A percentile compares a stretch with the other conserved stretches of the same genome.
These are phyloP conservation scores for Penicillium steckii DNA, from an alignment of 495 filamentous ascomycete species.

Conservation along the genomic window DNA sequence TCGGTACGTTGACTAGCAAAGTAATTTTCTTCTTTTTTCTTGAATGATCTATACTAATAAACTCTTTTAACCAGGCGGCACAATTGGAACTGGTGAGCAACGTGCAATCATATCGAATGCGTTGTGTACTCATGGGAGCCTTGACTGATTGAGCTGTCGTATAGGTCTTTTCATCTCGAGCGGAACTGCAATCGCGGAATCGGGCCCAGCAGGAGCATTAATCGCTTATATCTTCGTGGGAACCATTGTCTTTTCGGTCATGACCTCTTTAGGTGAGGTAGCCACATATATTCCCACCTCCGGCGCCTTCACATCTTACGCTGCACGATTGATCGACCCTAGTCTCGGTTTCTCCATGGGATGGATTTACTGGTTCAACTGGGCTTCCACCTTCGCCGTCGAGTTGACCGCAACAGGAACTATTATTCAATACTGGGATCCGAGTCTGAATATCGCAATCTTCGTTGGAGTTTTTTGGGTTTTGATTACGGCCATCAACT, in stretches of 20 bases:
- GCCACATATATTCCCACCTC: slow-evolving; percentile 69
- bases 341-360: slow-evolving; percentile 72
- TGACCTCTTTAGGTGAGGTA: slow-evolving; percentile 61
- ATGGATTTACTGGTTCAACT: slow-evolving; percentile 64
- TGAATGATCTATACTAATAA: slow-evolving; percentile 19
- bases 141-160: slow-evolving; percentile 1
- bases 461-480: slow-evolving; percentile 69
- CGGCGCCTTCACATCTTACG: slow-evolving; percentile 69
- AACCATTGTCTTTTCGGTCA: slow-evolving; percentile 53
- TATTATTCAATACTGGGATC: slow-evolving; percentile 69
- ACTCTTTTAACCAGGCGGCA: slow-evolving; percentile 49
- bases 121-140: neutral
- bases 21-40: slow-evolving; percentile 31
- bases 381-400: slow-evolving; percentile 62
- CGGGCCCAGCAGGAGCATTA: slow-evolving; percentile 63
- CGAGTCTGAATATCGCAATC: slow-evolving; percentile 54
- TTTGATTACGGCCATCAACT: slow-evolving; percentile 60
- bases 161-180: slow-evolving; percentile 63
- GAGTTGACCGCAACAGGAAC: slow-evolving; percentile 67
- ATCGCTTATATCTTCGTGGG: slow-evolving; percentile 61
- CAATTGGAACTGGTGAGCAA: slow-evolving; percentile 62
- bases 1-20: slow-evolving; percentile 52
- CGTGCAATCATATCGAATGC: neutral
- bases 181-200: slow-evolving; percentile 58
- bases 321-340: slow-evolving; percentile 63